phyloP scores from a whole-genome alignment of 2,329 filamentous ascomycete species.

The Lachnellula cervina region DNA sequence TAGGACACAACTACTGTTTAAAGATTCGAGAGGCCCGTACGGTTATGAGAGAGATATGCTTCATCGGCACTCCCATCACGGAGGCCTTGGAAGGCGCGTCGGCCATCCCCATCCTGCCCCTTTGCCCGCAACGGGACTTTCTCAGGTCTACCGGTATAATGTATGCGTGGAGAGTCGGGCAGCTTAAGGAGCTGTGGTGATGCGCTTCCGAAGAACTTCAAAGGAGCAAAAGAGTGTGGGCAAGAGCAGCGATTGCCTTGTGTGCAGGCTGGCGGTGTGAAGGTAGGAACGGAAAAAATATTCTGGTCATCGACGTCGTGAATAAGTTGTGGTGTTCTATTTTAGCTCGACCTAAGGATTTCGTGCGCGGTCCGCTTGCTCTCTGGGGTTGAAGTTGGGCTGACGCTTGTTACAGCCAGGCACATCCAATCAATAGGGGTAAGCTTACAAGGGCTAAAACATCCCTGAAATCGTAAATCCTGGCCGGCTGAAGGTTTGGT shows the following conservation, averaged over 20 bases:
- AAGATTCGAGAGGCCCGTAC: slow-evolving; percentile 39
- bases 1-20: slow-evolving; percentile 24
- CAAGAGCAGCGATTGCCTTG: slow-evolving; percentile 5
- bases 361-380: background rate
- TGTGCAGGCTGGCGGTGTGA: slow-evolving; percentile 16
- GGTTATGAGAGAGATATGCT: slow-evolving; percentile 62
- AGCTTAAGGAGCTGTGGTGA: background rate
- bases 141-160: background rate
- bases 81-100: slow-evolving; percentile 22
- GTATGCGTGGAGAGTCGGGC: background rate
- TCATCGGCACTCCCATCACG: slow-evolving; percentile 57
- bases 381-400: too few species aligned
- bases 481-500: background rate
- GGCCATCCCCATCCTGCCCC: slow-evolving; percentile 17
- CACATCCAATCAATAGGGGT: background rate
- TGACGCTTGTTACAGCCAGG: too few species aligned
- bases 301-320: background rate
- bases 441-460: background rate
- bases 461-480: background rate
- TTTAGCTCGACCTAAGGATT: background rate
- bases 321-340: background rate
- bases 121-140: slow-evolving; percentile 2
- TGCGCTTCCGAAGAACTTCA: background rate
- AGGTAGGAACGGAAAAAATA: background rate
- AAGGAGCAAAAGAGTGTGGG: slow-evolving; percentile 3